These are phyloP conservation scores for Fusarium drepaniforme DNA, from an alignment of 2,329 filamentous ascomycete species.

Conservation along the genomic window DNA sequence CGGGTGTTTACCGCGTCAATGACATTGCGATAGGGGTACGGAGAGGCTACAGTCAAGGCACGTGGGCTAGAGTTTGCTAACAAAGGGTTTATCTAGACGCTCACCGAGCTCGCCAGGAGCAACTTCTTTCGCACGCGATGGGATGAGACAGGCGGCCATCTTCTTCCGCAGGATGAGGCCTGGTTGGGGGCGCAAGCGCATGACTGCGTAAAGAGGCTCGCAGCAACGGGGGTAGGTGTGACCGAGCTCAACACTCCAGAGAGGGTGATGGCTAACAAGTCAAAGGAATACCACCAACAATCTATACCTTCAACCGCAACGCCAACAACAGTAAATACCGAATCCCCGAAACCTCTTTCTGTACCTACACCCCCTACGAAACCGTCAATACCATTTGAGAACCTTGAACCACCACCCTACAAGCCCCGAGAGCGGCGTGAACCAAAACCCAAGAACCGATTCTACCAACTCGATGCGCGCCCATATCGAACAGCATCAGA, in stretches of 20 bases:
- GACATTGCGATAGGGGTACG: conserved; percentile 49
- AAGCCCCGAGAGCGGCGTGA: conserved; percentile 23
- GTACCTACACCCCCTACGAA: background rate
- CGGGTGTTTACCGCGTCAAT: conserved; percentile 37
- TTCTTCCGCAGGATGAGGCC: conserved; percentile 29
- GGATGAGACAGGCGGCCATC: conserved; percentile 38
- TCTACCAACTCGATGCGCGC: conserved; percentile 28
- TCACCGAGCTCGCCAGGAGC: conserved; percentile 40
- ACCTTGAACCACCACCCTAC: conserved; percentile 18
- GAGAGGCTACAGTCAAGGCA: background rate
- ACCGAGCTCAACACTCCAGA: background rate
- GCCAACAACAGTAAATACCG: background rate
- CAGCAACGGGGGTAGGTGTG: conserved; percentile 36
- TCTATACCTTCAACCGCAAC: background rate
- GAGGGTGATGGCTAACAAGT: conserved; percentile 10
- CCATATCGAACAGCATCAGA: conserved; percentile 45
- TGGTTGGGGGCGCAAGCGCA: conserved; percentile 30
- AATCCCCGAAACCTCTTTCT: background rate
- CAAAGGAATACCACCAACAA: conserved; percentile 11
- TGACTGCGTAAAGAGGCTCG: conserved; percentile 38
- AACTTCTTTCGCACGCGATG: conserved; percentile 39
- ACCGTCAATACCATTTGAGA: background rate
- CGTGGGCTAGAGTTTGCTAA: conserved; percentile 13
- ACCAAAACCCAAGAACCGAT: conserved; percentile 25
- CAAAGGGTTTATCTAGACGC: conserved; percentile 23